phyloP scores from a whole-genome alignment of 2,329 filamentous ascomycete genomes.

The Monilinia fructigena region DNA sequence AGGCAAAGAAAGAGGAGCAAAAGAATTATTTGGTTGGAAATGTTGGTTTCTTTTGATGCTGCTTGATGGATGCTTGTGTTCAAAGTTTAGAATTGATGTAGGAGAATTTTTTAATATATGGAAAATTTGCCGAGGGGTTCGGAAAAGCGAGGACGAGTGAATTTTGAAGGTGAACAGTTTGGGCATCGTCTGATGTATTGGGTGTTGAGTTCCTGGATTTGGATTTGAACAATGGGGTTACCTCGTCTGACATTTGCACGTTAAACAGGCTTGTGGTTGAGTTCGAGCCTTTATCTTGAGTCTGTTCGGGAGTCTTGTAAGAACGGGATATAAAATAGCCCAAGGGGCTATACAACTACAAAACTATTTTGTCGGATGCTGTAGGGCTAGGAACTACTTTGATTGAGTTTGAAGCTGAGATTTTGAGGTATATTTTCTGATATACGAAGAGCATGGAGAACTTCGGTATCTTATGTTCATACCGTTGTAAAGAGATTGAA shows the following conservation, averaged over 20 bases:
- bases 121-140: not conserved
- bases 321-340: not conserved
- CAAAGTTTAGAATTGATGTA: not conserved
- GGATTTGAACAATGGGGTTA: not conserved
- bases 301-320: fast-evolving
- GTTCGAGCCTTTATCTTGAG: not conserved
- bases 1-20: not conserved
- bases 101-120: not conserved
- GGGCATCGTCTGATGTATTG: not conserved
- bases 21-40: not conserved
- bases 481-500: too few species aligned
- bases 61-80: not conserved
- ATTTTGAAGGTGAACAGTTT: too few species aligned
- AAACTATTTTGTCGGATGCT: not conserved
- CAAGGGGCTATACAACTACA: not conserved
- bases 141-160: not conserved
- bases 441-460: not conserved
- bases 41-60: not conserved
- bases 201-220: too few species aligned
- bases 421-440: not conserved
- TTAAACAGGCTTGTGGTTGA: too few species aligned
- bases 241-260: not conserved
- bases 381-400: not conserved
- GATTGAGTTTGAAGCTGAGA: not conserved
- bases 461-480: not conserved